Evolutionary conservation across 805 yeast genomes (phyloP).

Genomic region (Kurtzmaniella fragi): DNA sequence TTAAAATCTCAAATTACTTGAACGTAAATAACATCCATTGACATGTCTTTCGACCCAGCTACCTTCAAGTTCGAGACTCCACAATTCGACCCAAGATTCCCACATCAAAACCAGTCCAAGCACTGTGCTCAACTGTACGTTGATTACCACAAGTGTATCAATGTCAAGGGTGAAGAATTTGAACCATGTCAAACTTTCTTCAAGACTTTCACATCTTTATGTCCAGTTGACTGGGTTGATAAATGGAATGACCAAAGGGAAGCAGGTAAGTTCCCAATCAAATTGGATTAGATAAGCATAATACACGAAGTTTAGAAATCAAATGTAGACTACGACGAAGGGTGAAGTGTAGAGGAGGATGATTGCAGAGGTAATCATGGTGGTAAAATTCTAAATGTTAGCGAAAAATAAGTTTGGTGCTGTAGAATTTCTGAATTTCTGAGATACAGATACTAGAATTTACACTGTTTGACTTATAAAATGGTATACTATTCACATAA

Average conservation of each 20-base stretch:
- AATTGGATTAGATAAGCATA: slow-evolving; percentile 19
- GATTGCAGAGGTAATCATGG: too few relatives aligned
- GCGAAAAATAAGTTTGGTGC: too few relatives aligned
- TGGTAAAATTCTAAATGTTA: too few relatives aligned
- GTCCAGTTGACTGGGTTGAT: slow-evolving; percentile 82
- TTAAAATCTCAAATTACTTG: not conserved
- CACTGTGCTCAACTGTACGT: slow-evolving; percentile 98
- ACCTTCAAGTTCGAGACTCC: slow-evolving; percentile 39
- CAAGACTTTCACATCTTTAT: slow-evolving; percentile 82
- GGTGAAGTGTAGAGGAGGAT: too few relatives aligned
- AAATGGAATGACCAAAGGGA: slow-evolving; percentile 86
- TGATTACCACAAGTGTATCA: slow-evolving; percentile 96
- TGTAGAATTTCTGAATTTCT: too few relatives aligned
- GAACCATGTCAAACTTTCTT: slow-evolving; percentile 95
- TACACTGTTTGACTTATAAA: too few relatives aligned
- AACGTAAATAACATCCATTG: slow-evolving; percentile 7
- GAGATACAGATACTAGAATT: too few relatives aligned
- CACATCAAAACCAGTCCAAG: slow-evolving; percentile 95
- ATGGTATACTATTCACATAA: slow-evolving; percentile 16
- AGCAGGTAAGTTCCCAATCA: slow-evolving; percentile 43
- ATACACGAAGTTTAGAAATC: not conserved
- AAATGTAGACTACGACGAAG: too few relatives aligned
- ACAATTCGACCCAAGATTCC: slow-evolving; percentile 87
- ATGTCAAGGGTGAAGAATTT: slow-evolving; percentile 95
- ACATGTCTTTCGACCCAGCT: slow-evolving; percentile 34